Conservation (phyloP, 192 early-diverging fungal genomes). For the Coemansia sp. region DNA sequence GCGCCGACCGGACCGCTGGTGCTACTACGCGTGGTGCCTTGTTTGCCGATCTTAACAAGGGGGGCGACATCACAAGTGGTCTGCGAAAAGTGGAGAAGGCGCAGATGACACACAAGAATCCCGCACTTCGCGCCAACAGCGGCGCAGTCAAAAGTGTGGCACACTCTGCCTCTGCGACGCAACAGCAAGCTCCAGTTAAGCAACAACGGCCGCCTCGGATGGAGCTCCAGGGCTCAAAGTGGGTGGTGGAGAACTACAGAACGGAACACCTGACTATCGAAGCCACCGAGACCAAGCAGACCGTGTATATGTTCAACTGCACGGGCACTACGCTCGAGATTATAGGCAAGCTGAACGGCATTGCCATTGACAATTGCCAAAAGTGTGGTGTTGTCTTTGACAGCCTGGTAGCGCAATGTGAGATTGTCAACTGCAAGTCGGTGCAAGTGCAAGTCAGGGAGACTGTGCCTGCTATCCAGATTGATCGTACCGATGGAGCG, state of each 20-base stretch:
- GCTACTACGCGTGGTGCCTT: constrained; percentile 54
- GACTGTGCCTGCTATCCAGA: constrained; percentile 73
- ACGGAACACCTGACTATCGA: constrained; percentile 73
- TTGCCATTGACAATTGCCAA: constrained; percentile 83
- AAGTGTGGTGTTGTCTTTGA: constrained; percentile 86
- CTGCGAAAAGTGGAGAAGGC: constrained; percentile 90
- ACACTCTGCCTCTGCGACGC: not conserved
- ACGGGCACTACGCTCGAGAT: constrained; percentile 85
- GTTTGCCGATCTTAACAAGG: constrained; percentile 86
- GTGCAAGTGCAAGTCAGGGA: constrained; percentile 83
- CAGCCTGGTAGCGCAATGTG: constrained; percentile 77
- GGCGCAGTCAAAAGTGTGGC: constrained; percentile 53
- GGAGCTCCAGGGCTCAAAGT: constrained; percentile 85
- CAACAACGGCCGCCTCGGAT: constrained; percentile 63
- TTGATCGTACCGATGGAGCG: constrained; percentile 93
- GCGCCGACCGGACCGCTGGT: constrained; percentile 15
- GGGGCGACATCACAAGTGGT: constrained; percentile 66
- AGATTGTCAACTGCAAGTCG: constrained; percentile 88
- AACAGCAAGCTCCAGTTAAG: not conserved
- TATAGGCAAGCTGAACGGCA: constrained; percentile 88
- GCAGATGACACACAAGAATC: constrained; percentile 99
- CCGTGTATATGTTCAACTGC: constrained; percentile 94
- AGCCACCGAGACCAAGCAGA: constrained; percentile 76
- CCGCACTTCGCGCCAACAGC: constrained; percentile 64
- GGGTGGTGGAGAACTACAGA: constrained; percentile 88